These are phyloP conservation scores for Alternaria ethzedia DNA, from an alignment of 2,329 filamentous ascomycete species.

Conservation along the genomic window DNA sequence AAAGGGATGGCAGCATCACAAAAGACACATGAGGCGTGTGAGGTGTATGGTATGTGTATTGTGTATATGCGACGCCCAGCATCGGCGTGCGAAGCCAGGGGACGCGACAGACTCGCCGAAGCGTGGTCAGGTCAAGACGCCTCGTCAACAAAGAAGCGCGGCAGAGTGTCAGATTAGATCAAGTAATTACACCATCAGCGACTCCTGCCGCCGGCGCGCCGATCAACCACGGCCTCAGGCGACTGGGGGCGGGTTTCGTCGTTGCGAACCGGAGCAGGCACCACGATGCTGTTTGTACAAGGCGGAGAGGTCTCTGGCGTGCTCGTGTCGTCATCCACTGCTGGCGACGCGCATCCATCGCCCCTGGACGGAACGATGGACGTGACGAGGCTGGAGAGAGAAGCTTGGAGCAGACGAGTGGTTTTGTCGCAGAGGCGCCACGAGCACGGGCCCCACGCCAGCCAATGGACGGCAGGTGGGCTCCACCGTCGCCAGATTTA, in stretches of 20 bases:
- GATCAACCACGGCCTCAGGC: conserved; percentile 32
- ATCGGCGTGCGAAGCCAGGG: not conserved
- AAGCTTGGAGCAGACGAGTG: not conserved
- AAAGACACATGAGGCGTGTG: conserved; percentile 56
- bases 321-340: conserved; percentile 47
- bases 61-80: not conserved
- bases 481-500: conserved; percentile 55
- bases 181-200: conserved; percentile 63
- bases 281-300: conserved; percentile 16
- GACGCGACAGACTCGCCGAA: not conserved
- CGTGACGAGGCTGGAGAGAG: conserved; percentile 17
- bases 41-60: not conserved
- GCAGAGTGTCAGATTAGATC: conserved; percentile 65
- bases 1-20: conserved; percentile 67
- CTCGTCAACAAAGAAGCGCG: conserved; percentile 12
- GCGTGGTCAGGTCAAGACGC: not conserved
- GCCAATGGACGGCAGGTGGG: conserved; percentile 45
- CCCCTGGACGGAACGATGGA: conserved; percentile 9
- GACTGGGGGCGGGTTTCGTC: conserved; percentile 28
- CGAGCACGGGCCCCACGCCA: not conserved
- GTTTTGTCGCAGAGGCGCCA: conserved; percentile 1
- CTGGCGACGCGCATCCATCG: conserved; percentile 19
- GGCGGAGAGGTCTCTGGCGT: conserved; percentile 34
- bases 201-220: conserved; percentile 27
- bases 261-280: conserved; percentile 15